A percentile compares a stretch with the other conserved stretches of the same genome.
These are phyloP conservation scores for Sordariomycetes sp. DNA, from an alignment of 2,329 filamentous ascomycete genomes.

Conservation along the genomic window DNA sequence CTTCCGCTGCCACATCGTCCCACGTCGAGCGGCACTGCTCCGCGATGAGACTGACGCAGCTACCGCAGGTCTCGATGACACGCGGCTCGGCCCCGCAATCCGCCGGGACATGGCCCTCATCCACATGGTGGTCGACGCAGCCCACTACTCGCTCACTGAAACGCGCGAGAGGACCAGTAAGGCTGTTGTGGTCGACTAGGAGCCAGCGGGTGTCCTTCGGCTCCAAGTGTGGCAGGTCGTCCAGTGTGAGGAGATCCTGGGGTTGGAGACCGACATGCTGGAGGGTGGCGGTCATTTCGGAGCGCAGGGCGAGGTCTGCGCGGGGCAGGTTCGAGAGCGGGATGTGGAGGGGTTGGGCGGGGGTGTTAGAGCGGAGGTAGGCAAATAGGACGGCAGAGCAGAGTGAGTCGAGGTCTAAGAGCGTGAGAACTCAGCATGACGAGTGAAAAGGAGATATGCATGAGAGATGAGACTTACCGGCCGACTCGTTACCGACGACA, in stretches of 20 bases:
- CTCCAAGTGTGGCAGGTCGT: conserved; percentile 34
- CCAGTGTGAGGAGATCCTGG: conserved; percentile 53
- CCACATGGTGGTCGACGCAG: conserved; percentile 70
- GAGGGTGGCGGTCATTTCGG: conserved; percentile 60
- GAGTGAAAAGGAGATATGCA: background rate
- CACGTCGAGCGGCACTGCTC: conserved; percentile 47
- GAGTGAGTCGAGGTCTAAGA: conserved; percentile 69
- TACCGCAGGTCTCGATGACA: conserved; percentile 56
- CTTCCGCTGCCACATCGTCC: conserved; percentile 20
- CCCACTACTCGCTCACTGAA: conserved; percentile 47
- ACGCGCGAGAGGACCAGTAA: conserved; percentile 48
- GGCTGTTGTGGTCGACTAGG: conserved; percentile 69
- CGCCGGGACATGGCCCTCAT: conserved; percentile 46
- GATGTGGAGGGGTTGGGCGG: conserved; percentile 47
- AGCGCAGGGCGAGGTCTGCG: conserved; percentile 58
- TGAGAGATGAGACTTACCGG: conserved; percentile 29
- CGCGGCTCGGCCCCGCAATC: conserved; percentile 35
- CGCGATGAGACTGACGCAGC: conserved; percentile 61
- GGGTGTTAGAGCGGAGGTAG: conserved; percentile 54
- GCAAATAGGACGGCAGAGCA: conserved; percentile 64
- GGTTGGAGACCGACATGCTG: conserved; percentile 45
- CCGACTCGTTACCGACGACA: conserved; percentile 59
- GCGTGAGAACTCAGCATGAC: conserved; percentile 6
- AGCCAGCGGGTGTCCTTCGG: conserved; percentile 56
- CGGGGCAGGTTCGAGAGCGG: conserved; percentile 63